Evolutionary conservation across 164 flowering plant species (phyloP).

Genomic region (Dillenia suffruticosa): DNA sequence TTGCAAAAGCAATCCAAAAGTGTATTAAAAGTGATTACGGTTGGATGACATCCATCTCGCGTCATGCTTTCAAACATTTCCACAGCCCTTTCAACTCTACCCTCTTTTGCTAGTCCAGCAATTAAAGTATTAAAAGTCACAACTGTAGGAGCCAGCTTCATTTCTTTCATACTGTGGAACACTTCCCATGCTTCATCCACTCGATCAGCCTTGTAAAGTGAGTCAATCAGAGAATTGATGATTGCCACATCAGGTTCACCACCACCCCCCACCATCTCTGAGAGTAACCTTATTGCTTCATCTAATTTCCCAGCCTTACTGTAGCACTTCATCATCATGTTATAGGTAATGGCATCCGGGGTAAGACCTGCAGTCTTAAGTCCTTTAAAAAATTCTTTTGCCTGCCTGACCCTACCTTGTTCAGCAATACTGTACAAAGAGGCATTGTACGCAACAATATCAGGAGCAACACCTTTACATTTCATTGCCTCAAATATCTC

Average conservation of each 20-base stretch:
- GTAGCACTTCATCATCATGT: conserved; percentile 93
- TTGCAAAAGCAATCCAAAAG: conserved; percentile 33
- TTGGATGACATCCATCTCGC: conserved; percentile 20
- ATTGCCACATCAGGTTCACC: conserved; percentile 65
- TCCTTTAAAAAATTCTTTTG: conserved; percentile 52
- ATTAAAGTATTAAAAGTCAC: conserved; percentile 89
- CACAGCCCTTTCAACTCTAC: conserved; percentile 47
- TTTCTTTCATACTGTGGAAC: conserved; percentile 58
- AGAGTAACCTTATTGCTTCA: conserved; percentile 61
- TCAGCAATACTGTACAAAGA: conserved; percentile 74
- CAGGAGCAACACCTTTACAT: conserved; percentile 67
- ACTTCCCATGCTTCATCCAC: conserved; percentile 80
- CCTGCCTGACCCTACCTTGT: conserved; percentile 55
- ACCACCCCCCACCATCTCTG: conserved; percentile 54
- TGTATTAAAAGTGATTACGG: conserved; percentile 31
- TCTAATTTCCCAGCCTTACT: conserved; percentile 69
- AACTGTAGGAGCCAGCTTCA: conserved; percentile 70
- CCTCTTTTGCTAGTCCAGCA: conserved; percentile 72
- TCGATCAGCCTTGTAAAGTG: conserved; percentile 71
- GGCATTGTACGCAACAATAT: conserved; percentile 80
- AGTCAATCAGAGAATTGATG: conserved; percentile 71
- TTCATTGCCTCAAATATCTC: conserved; percentile 75
- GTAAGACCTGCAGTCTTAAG: conserved; percentile 53
- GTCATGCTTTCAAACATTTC: conserved; percentile 38
- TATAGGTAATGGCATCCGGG: conserved; percentile 89